Evolutionary conservation across 2,329 filamentous ascomycete genomes (phyloP).

Genomic region (Ophiosphaerella herpotricha): DNA sequence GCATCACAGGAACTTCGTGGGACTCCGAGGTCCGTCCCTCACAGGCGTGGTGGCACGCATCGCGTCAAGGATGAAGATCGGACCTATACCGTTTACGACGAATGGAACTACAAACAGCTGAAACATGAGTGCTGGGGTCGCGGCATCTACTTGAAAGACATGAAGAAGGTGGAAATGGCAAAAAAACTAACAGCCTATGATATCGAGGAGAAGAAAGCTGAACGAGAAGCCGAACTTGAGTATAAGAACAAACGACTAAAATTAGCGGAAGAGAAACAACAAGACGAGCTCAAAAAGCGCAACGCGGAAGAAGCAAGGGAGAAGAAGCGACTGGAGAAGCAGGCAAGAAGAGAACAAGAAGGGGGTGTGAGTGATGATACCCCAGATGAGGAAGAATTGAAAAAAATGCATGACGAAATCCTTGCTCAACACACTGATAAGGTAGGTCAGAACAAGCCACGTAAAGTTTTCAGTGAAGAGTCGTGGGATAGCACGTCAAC

Average conservation of each 20-base stretch:
- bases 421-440: conserved; percentile 2
- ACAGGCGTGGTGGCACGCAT: conserved; percentile 37
- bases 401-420: conserved; percentile 2
- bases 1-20: not conserved
- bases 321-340: conserved; percentile 11
- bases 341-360: conserved; percentile 9
- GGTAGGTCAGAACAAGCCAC: conserved; percentile 1
- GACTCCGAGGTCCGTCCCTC: conserved; percentile 20
- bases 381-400: conserved; percentile 6
- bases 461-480: conserved; percentile 22
- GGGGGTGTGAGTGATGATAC: conserved; percentile 24
- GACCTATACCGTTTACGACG: conserved; percentile 38
- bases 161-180: conserved; percentile 37
- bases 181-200: conserved; percentile 27
- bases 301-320: conserved; percentile 9
- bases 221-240: conserved; percentile 15
- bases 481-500: conserved; percentile 26
- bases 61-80: conserved; percentile 30
- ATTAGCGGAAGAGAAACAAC: conserved; percentile 12
- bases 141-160: conserved; percentile 32
- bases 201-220: conserved; percentile 4
- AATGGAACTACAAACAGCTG: conserved; percentile 28
- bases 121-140: conserved; percentile 20
- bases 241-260: conserved; percentile 11
- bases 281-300: conserved; percentile 6